A percentile compares a stretch with the other conserved stretches of the same genome.
Evolutionary conservation across 2,329 filamentous ascomycete species (phyloP).

Genomic region (Colletotrichum cuscutae): DNA sequence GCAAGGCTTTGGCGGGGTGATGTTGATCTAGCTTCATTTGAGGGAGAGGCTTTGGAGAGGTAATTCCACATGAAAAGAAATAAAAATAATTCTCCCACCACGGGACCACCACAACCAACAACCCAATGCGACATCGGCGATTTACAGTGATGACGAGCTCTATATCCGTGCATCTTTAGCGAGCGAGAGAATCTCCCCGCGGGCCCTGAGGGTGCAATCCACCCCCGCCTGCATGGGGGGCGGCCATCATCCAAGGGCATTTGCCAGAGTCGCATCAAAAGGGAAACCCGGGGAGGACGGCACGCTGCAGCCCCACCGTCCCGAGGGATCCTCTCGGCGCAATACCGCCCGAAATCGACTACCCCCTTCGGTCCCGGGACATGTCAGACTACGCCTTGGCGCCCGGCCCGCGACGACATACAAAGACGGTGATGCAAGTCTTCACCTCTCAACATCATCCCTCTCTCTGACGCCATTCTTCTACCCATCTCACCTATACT

Average conservation of each 20-base stretch:
- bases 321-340: conserved; percentile 16
- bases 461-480: not conserved
- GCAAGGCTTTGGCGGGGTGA: conserved; percentile 62
- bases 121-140: conserved; percentile 14
- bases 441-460: not conserved
- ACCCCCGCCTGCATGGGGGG: not conserved
- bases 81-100: not conserved
- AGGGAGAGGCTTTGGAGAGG: not conserved
- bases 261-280: not conserved
- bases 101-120: not conserved
- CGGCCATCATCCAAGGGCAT: not conserved
- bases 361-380: conserved; percentile 14
- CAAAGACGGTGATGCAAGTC: not conserved
- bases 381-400: conserved; percentile 11
- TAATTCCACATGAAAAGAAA: not conserved
- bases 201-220: not conserved
- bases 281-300: conserved; percentile 8
- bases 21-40: not conserved
- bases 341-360: conserved; percentile 25
- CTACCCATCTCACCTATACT: not conserved
- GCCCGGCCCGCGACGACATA: conserved; percentile 7
- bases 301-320: conserved; percentile 1
- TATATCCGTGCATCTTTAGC: conserved; percentile 25
- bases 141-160: conserved; percentile 9
- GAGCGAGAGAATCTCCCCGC: not conserved